These are phyloP conservation scores for Maudiozyma humilis DNA, from an alignment of 1,139 yeast genomes.

Conservation along the genomic window DNA sequence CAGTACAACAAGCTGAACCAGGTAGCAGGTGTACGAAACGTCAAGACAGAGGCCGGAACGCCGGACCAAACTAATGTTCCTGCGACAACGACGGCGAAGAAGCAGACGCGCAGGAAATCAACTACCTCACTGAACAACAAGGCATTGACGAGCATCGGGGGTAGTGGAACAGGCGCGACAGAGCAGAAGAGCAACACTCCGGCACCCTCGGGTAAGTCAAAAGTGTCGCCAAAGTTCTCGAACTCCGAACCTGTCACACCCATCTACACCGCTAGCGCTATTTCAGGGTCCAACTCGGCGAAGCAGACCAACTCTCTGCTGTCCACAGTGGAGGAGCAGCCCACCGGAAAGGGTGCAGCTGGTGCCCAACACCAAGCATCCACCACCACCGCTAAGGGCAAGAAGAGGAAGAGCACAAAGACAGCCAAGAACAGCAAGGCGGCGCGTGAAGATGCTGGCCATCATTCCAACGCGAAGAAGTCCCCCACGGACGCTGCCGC, in stretches of 20 bases:
- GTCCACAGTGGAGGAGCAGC: constrained; percentile 6
- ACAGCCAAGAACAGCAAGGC: not conserved
- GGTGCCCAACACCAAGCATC: no score
- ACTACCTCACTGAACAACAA: constrained; percentile 4
- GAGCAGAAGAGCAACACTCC: no score
- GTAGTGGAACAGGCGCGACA: no score
- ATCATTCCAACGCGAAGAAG: not conserved
- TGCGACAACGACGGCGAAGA: not conserved
- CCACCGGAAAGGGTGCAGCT: no score
- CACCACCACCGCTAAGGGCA: not conserved
- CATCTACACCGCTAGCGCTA: constrained; percentile 1
- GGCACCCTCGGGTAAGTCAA: not conserved
- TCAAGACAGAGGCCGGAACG: not conserved
- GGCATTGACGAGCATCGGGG: not conserved
- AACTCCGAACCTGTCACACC: constrained; percentile 12
- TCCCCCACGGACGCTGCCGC: not conserved
- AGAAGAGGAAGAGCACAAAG: not conserved
- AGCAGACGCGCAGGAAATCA: constrained; percentile 6
- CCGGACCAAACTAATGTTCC: not conserved
- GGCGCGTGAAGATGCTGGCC: not conserved
- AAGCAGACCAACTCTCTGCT: constrained; percentile 1
- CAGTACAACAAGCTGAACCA: constrained; percentile 4
- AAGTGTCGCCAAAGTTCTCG: constrained; percentile 1
- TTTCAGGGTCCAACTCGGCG: not conserved
- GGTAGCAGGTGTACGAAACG: not conserved